These are phyloP conservation scores for Fallopia convolvulus DNA, from an alignment of 148 eudicot species.

Conservation along the genomic window DNA sequence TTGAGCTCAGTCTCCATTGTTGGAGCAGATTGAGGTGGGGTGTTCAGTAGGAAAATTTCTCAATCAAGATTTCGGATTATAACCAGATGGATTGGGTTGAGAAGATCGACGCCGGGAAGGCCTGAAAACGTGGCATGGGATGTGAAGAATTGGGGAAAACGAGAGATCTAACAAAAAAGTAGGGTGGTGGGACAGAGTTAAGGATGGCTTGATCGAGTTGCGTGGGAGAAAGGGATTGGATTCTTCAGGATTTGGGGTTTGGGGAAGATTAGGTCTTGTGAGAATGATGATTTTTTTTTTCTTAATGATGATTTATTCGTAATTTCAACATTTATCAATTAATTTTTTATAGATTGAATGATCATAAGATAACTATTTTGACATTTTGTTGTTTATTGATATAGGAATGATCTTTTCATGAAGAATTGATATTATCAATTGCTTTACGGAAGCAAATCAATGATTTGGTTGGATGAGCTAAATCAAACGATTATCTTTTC, in stretches of 20 bases:
- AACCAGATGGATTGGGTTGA: neutral
- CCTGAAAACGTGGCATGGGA: neutral
- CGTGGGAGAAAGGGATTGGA: neutral
- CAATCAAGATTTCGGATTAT: neutral
- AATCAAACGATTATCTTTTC: too few species aligned
- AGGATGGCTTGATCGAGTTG: slow-evolving; percentile 1
- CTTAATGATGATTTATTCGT: neutral
- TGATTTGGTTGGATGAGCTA: too few species aligned
- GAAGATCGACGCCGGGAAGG: neutral
- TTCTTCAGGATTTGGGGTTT: neutral
- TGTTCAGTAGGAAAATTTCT: neutral
- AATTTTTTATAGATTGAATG: too few species aligned
- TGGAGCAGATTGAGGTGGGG: neutral
- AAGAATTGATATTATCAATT: too few species aligned
- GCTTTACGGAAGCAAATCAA: too few species aligned
- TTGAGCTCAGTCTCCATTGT: slow-evolving; percentile 17
- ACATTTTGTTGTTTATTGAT: too few species aligned
- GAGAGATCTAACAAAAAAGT: neutral
- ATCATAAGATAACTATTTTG: too few species aligned
- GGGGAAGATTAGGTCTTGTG: neutral
- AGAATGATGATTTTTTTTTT: neutral
- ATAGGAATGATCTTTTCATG: too few species aligned
- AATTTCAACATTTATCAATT: too few species aligned
- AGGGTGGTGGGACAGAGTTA: neutral
- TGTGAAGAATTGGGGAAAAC: neutral